Evolutionary conservation across 73 alveolate species (phyloP), one percentile per base, ranked within the genome.

Genomic region (Paramecium primaurelia): DNA sequence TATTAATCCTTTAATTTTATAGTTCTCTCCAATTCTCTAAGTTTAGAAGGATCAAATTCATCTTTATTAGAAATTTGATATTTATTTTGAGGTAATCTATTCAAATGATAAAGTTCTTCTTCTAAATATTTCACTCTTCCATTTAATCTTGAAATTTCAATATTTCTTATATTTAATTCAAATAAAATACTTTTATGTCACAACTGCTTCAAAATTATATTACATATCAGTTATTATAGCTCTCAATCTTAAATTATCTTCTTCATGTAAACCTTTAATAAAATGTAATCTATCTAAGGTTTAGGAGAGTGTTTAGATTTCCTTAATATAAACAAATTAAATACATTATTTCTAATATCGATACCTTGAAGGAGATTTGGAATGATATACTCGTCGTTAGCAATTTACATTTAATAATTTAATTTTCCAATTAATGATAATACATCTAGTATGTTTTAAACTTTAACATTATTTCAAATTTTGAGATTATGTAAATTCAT

Each of bases 71-170:
- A 34, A 26, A 80, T 47, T 49, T 49, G n/a, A 45, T 20, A 44
- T 80, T 80, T 42, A 42, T 80, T 80, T 26, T 80, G 58, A 12
- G 91, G 77, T 20, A 45, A 80, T 45, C 91, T 42, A 80, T 80
- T 80, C 34, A 80, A 80, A n/a, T 47, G 77, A 47, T 80, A 80
- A 47, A 80, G 91, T 49, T 80, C 91, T 47, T 80, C 75, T 20
- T 80, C 91, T 45, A 80, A 49, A 42, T 32, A 80, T 80, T 49
- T 80, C 36, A 80, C 91, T 80, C 91, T 80, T 8, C 91, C 91
- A 25, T 28, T 45, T 80, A 80, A 22, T 6, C 91, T 40, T 2
- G 91, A 80, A 7, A 80, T 45, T 18, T 80, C 91, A 20, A 80
- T 80, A 80, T 80, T 80, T 80, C 88, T 75, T 30, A 8, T 36